Base-by-base conservation (phyloP, 345 rosid species). In the Camelina laxa region DNA sequence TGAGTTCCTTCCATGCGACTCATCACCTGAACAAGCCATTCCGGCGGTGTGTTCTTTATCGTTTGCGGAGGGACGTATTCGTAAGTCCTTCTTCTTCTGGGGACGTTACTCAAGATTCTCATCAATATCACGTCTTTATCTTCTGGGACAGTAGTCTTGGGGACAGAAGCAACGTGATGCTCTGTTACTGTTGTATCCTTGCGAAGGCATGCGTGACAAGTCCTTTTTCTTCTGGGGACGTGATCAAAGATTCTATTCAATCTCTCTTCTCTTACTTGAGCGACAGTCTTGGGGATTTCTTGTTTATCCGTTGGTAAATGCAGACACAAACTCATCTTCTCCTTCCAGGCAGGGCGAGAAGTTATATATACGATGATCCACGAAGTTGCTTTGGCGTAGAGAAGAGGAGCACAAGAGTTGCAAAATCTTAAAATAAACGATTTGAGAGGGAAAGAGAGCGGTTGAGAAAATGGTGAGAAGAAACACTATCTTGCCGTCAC, bases 151-250 rank as follows among this genome's bases (percentile, higher is more conserved):
- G 30, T 27, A 27, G 30, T 27, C 30, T 27, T 24, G 27, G 63
- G 13, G 22, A 33, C n/a, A 17, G 9, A 59, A 59, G 63, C 44
- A 33, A 1, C 17, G 12, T 5, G 62, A 0, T 5, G 62, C 14
- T 2, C 39, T 15, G 27, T 24, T 24, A 24, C 27, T 24, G 27
- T 24, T 24, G 62, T 6, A 31, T 35, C 22, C 9, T 53, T 27
- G 38, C 38, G 17, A 27, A 33, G 21, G 41, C 16, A 16, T 2
- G 14, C 10, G 41, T 16, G 17, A 33, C 9, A 0, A 33, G 24
- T 35, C 15, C 75, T 71, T 71, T 22, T 56, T 57, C 39, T 65
- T 44, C 33, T 53, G 7, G 70, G 70, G 70, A 64, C 4, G 45
- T 9, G 19, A 6, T 64, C 48, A 33, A 53, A 62, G 69, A 53